These are phyloP conservation scores for Lenzites betulinus DNA, from an alignment of 768 basidiomycete genomes.

Conservation along the genomic window DNA sequence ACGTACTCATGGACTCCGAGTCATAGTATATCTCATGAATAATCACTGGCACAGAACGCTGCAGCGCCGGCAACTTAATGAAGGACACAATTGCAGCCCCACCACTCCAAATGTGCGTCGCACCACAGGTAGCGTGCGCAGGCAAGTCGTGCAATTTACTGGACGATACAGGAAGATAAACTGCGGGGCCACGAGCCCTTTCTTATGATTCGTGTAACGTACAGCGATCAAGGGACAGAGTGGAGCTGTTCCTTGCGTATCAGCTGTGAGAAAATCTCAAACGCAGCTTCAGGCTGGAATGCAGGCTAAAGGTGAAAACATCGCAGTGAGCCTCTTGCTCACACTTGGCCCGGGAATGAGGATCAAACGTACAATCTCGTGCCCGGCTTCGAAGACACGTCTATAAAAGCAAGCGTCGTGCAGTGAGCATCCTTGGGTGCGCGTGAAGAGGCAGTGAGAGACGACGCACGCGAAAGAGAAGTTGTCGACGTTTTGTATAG, in stretches of 20 bases:
- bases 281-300: constrained; percentile 58
- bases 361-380: constrained; percentile 58
- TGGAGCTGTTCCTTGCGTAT: constrained; percentile 53
- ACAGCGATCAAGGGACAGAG: constrained; percentile 39
- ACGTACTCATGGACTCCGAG: too few species aligned
- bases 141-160: too few species aligned
- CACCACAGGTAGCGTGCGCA: too few species aligned
- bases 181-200: too few species aligned
- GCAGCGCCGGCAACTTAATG: too few species aligned
- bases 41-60: too few species aligned
- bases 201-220: too few species aligned
- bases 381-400: constrained; percentile 58
- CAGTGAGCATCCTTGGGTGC: not conserved
- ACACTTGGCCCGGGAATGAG: too few species aligned
- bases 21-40: too few species aligned
- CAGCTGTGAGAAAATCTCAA: constrained; percentile 62
- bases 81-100: too few species aligned
- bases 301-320: constrained; percentile 45
- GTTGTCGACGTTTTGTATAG: constrained; percentile 64
- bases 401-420: constrained; percentile 30
- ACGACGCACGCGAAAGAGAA: constrained; percentile 64
- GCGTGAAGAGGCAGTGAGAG: not conserved
- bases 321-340: not conserved
- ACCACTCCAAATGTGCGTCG: too few species aligned
- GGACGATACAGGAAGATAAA: too few species aligned